Evolutionary conservation across 176 grass and related monocot species (phyloP).

Genomic region (Neostapfia colusana): DNA sequence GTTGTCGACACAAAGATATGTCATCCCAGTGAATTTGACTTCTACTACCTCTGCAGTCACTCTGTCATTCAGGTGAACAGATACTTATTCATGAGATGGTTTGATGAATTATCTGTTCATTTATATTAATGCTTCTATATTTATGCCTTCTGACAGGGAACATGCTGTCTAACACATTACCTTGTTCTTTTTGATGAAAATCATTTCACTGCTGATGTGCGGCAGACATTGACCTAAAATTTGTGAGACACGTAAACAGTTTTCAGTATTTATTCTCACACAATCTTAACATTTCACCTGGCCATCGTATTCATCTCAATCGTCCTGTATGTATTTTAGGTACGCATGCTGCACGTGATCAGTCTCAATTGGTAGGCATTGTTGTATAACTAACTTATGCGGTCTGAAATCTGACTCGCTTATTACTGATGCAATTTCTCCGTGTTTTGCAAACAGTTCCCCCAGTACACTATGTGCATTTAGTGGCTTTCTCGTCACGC

Average conservation of each 20-base stretch:
- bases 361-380: constrained; percentile 68
- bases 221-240: constrained; percentile 79
- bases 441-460: constrained; percentile 45
- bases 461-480: constrained; percentile 78
- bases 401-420: background rate
- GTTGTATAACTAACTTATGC: background rate
- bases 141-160: constrained; percentile 51
- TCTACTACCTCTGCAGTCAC: constrained; percentile 89
- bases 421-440: background rate
- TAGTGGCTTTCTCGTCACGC: constrained; percentile 68
- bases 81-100: background rate
- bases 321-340: constrained; percentile 12
- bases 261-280: background rate
- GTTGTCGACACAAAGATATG: constrained; percentile 71
- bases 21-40: constrained; percentile 86
- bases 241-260: constrained; percentile 68
- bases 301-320: background rate
- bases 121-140: background rate
- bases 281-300: background rate
- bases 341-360: constrained; percentile 83
- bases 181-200: constrained; percentile 86
- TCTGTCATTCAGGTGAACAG: constrained; percentile 70
- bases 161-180: constrained; percentile 79
- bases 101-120: background rate
- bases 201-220: constrained; percentile 56